Evolutionary conservation across 2,329 filamentous ascomycete species (phyloP), one percentile per base, ranked within the genome.

Genomic region (Juglanconis oblonga): DNA sequence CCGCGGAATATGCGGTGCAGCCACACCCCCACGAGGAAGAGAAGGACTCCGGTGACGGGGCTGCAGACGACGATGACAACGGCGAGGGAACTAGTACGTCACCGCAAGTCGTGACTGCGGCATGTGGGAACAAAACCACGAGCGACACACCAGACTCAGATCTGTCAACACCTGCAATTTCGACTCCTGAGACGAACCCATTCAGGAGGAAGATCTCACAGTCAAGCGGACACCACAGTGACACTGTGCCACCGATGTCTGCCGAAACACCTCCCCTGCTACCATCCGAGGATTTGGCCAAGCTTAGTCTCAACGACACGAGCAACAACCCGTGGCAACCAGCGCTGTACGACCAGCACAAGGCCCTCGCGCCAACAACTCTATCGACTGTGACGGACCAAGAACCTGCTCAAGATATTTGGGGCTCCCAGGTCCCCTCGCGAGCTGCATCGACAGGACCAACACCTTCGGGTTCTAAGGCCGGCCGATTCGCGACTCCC

Each of bases 131-230:
- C 38, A 32, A 40, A 11, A 7, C 8, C 24, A 40, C 29, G 24
- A 55, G n/a, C 35, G 40, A 51, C 4, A 48, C 35, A 35, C 11
- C 29, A 31, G 17, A 49, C 24, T 13, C 53, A 13, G 5, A 38
- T 44, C 31, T 24, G 4, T 42, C 57, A 3, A 42, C 14, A 2
- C 36, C 53, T 47, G 54, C 40, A 14, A 8, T 13, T 14, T 31
- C 48, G 13, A 33, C 35, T 32, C 36, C 24, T 14, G 71, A 80
- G 59, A 83, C 81, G 24, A 85, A 85, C 56, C 82, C 82, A 0
- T 85, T 85, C 68, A 81, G 80, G 62, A 78, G 80, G 58, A 81
- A 81, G 64, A 72, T 72, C 4, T 59, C 75, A 4, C 48, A 32
- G 56, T 58, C 61, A 52, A 54, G 64, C 29, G 45, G 38, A 13